phyloP scores from a whole-genome alignment of 1,284 basidiomycete species.

The Cutaneotrichosporon sp. region DNA sequence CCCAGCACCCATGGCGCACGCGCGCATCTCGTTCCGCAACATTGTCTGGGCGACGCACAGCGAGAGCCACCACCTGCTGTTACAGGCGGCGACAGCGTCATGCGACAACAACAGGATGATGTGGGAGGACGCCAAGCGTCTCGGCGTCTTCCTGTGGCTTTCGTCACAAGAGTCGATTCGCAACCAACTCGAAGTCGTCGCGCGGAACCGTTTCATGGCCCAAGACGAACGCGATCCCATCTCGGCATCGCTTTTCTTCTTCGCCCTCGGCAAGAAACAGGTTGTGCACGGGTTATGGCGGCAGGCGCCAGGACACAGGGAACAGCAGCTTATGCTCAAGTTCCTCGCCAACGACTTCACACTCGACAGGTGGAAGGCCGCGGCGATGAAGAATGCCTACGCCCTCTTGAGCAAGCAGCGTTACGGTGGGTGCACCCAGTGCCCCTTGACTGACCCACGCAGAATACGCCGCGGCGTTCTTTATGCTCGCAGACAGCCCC shows the following conservation, averaged over 20 bases:
- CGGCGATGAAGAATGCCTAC: slow-evolving; percentile 94
- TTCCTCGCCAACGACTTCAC: slow-evolving; percentile 90
- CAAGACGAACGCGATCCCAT: slow-evolving; percentile 82
- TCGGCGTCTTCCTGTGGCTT: slow-evolving; percentile 86
- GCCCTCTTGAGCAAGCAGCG: slow-evolving; percentile 83
- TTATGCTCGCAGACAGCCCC: slow-evolving; percentile 80
- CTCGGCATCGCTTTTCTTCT: slow-evolving; percentile 84
- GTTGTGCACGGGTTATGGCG: slow-evolving; percentile 92
- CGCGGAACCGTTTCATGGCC: slow-evolving; percentile 84
- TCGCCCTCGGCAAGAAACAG: slow-evolving; percentile 85
- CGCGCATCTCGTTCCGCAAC: slow-evolving; percentile 63
- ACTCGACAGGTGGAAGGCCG: slow-evolving; percentile 78
- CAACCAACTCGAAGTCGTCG: slow-evolving; percentile 79
- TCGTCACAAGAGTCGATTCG: slow-evolving; percentile 66
- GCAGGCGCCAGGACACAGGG: slow-evolving; percentile 89
- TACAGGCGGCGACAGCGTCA: slow-evolving; percentile 64
- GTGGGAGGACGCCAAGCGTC: slow-evolving; percentile 77
- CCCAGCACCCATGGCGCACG: not conserved
- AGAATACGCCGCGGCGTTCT: slow-evolving; percentile 98
- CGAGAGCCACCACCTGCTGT: slow-evolving; percentile 77
- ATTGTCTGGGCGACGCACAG: slow-evolving; percentile 95
- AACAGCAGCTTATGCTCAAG: slow-evolving; percentile 82
- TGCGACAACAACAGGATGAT: slow-evolving; percentile 71
- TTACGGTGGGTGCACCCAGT: slow-evolving; percentile 60
- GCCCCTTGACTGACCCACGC: slow-evolving; percentile 4